Percentiles rank a stretch among this genome's conserved stretches.
These are phyloP conservation scores for Closterium sp. DNA, from an alignment of 139 green algal genomes.

Conservation along the genomic window DNA sequence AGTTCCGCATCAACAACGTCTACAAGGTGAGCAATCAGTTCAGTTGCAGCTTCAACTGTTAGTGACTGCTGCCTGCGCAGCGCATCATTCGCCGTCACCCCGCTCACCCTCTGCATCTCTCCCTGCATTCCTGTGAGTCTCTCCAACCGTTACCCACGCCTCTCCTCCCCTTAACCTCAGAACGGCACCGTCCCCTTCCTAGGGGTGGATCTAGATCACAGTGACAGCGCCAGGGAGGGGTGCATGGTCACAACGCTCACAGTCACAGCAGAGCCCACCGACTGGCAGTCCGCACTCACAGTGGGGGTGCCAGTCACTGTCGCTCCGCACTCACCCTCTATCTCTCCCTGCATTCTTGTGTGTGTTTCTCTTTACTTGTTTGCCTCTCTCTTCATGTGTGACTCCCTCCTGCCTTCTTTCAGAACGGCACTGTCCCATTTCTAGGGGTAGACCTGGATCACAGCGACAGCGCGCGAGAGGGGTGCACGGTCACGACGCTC, in stretches of 20 bases:
- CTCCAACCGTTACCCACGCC: background rate
- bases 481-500: conserved; percentile 90
- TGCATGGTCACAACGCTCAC: conserved; percentile 92
- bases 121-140: no score
- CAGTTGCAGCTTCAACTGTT: background rate
- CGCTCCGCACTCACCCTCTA: no score
- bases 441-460: conserved; percentile 87
- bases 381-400: background rate
- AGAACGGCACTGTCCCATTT: conserved; percentile 71
- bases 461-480: conserved; percentile 83
- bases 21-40: conserved; percentile 57
- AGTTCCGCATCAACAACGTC: conserved; percentile 85
- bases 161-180: background rate
- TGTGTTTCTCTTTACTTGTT: no score
- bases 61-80: no score
- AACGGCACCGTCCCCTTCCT: conserved; percentile 74
- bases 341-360: no score
- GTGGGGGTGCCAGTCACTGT: no score
- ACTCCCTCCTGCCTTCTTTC: background rate
- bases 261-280: conserved; percentile 81
- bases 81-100: no score
- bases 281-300: conserved; percentile 74
- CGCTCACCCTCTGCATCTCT: background rate
- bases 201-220: conserved; percentile 87
- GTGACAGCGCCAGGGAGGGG: conserved; percentile 84